Evolutionary conservation across 1,139 yeast species (phyloP), one percentile per base, ranked within the genome.

Genomic region (Diutina ranongensis): DNA sequence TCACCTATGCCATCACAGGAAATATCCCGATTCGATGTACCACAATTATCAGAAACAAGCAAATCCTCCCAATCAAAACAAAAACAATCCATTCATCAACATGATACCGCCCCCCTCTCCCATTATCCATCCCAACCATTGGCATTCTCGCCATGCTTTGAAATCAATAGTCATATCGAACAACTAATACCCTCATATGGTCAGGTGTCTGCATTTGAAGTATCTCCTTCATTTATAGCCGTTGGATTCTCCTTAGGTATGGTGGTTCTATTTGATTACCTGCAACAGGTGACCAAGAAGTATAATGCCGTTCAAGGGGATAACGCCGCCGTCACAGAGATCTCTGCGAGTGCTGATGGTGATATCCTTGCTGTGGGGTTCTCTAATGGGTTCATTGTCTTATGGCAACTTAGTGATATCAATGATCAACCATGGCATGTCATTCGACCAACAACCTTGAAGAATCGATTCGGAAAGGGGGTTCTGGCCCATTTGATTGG

Each of bases 181-280:
- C 15, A n/a, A 16, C 13, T 25, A 4, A 25, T 5, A 5, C 9
- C 16, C 5, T 8, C 42, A 31, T 16, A 38, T 18, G 42, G 42
- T 7, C 13, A 10, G 10, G 10, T 38, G 21, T 15, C 33, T 7
- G 21, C 20, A n/a, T 38, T 82, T 8, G 63, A 68, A 3, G 69
- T 80, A 0, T 71, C 78, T 1, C 67, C 78, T 3, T 48, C 64
- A 8, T 67, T 67, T 46, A 67, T 86, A 2, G 76, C 76, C 0
- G 55, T 85, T 12, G 94, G 87, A 2, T 84, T 94, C 0, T 55
- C 70, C 1, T 68, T 68, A 45, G 89, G 89, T 1, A 63, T 59
- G 44, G 67, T 83, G 0, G 58, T 83, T 16, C 65, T 80, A 1
- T 85, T 82, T 58, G 82, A 78, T 55, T 83, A 80, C 53, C 72